Evolutionary conservation across 2,329 filamentous ascomycete species (phyloP).

Genomic region (Metarhizium robertsii): DNA sequence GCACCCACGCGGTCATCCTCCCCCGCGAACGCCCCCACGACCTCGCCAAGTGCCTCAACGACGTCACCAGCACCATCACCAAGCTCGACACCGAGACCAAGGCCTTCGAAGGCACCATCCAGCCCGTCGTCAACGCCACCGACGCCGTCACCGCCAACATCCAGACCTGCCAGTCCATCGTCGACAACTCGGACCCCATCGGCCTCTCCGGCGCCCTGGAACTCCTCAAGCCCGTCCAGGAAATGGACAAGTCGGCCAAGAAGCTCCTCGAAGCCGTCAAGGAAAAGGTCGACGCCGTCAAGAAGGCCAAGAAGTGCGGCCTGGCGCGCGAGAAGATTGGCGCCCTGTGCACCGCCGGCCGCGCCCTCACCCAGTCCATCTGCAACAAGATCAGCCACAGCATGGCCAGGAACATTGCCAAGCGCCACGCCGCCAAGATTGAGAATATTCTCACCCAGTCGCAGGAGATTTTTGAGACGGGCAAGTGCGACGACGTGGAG

Average conservation of each 20-base stretch:
- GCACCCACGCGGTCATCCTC: not conserved
- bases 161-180: not conserved
- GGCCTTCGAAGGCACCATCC: not conserved
- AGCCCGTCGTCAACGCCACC: not conserved
- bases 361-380: not conserved
- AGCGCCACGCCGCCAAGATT: not conserved
- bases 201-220: accelerated
- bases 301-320: not conserved
- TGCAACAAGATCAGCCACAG: not conserved
- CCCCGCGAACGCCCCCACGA: not conserved
- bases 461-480: not conserved
- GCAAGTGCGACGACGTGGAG: not conserved
- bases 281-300: not conserved
- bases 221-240: not conserved
- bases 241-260: not conserved
- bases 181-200: not conserved
- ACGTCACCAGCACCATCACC: not conserved
- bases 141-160: not conserved
- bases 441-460: not conserved
- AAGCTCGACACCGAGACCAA: not conserved
- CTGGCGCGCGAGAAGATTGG: not conserved
- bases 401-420: not conserved
- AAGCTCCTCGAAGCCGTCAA: not conserved
- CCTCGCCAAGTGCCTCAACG: not conserved
- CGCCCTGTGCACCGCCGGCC: not conserved